A percentile compares a stretch with the other conserved stretches of the same genome.
Conservation (phyloP, 192 early-diverging fungal genomes). For the Backusella tuberculispora region DNA sequence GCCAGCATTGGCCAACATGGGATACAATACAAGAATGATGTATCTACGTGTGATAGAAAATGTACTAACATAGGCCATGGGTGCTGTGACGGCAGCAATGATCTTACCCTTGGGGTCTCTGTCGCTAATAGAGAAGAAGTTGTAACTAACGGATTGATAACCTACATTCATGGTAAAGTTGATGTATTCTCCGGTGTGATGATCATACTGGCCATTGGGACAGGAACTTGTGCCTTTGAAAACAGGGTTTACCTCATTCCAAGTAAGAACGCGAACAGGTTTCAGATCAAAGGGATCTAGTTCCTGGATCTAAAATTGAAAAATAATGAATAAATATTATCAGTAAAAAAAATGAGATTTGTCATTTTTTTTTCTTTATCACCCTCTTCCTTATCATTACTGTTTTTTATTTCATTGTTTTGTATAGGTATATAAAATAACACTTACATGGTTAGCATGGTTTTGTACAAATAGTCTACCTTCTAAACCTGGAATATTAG, state of each 20-base stretch:
- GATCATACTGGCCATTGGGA: constrained; percentile 74
- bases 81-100: constrained; percentile 64
- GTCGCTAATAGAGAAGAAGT: constrained; percentile 66
- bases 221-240: constrained; percentile 68
- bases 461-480: constrained; percentile 72
- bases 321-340: neutral
- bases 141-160: constrained; percentile 67
- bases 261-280: constrained; percentile 61
- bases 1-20: constrained; percentile 62
- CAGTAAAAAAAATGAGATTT: neutral
- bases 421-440: neutral
- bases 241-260: constrained; percentile 62
- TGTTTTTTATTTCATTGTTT: neutral
- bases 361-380: too few relatives aligned
- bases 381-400: too few relatives aligned
- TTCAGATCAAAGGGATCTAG: constrained; percentile 68
- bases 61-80: constrained; percentile 73
- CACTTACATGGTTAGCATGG: constrained; percentile 63
- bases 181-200: constrained; percentile 72
- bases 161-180: constrained; percentile 76
- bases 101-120: constrained; percentile 64
- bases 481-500: constrained; percentile 60
- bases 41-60: constrained; percentile 77
- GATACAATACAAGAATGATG: constrained; percentile 71
- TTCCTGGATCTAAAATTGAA: constrained; percentile 55